phyloP scores from a whole-genome alignment of 768 basidiomycete genomes.

The Boletus bicolor region DNA sequence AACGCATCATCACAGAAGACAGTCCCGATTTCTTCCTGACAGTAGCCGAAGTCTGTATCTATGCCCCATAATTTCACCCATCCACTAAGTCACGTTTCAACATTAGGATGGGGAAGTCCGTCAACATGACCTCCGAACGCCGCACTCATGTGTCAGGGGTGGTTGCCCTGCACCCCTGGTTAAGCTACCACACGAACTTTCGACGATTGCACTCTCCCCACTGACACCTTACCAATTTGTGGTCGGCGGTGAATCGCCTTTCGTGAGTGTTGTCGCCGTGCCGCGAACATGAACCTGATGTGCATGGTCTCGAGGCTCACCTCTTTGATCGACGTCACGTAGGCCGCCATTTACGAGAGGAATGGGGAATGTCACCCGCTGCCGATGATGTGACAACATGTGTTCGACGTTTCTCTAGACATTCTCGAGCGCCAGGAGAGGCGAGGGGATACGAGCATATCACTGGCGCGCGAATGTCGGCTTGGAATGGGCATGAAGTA shows the following conservation, averaged over 20 bases:
- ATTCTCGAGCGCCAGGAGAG: conserved; percentile 34
- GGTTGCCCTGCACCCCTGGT: conserved; percentile 73
- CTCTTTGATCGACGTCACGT: conserved; percentile 80
- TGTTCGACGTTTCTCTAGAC: conserved; percentile 74
- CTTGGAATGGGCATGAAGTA: conserved; percentile 74
- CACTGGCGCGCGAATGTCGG: conserved; percentile 72
- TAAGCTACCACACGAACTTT: conserved; percentile 60
- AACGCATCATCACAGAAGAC: conserved; percentile 76
- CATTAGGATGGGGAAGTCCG: conserved; percentile 79
- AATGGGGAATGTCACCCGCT: conserved; percentile 64
- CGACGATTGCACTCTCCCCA: conserved; percentile 70
- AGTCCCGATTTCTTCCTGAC: conserved; percentile 75
- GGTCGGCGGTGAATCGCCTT: conserved; percentile 77
- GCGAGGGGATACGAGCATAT: conserved; percentile 53
- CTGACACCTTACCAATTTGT: conserved; percentile 82
- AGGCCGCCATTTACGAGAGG: conserved; percentile 54
- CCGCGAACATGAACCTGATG: not conserved
- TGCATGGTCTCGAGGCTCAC: conserved; percentile 15
- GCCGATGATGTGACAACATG: conserved; percentile 64
- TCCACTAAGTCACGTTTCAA: conserved; percentile 22
- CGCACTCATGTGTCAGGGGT: conserved; percentile 55
- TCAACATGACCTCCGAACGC: conserved; percentile 77
- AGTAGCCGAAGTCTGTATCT: conserved; percentile 62
- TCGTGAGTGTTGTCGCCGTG: conserved; percentile 44
- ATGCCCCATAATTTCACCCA: not conserved